A percentile compares a stretch with the other conserved stretches of the same genome.
Conservation (phyloP, 257 asterid species). For the Coffea canephora region DNA sequence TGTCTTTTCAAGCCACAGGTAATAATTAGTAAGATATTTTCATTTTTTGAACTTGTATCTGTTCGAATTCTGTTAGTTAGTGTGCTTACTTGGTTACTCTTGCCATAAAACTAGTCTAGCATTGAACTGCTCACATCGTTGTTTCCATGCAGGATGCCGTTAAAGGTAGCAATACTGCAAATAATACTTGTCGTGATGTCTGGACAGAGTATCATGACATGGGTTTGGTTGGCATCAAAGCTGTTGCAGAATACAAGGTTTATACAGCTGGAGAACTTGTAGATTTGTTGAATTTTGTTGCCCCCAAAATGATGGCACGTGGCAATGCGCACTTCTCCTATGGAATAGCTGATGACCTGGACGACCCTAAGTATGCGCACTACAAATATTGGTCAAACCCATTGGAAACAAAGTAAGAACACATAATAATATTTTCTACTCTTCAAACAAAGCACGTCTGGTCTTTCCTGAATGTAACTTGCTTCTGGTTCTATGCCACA, state of each 20-base stretch:
- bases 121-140: conserved; percentile 12
- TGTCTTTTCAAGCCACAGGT: no score
- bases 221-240: conserved; percentile 63
- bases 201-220: conserved; percentile 83
- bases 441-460: background rate
- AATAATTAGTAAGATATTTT: background rate
- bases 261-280: conserved; percentile 52
- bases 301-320: conserved; percentile 91
- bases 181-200: conserved; percentile 60
- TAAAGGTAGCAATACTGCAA: conserved; percentile 54
- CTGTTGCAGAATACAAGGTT: conserved; percentile 53
- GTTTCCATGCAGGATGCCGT: conserved; percentile 49
- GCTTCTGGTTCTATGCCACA: background rate
- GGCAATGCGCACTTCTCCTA: conserved; percentile 75
- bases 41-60: background rate
- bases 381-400: conserved; percentile 91
- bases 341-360: conserved; percentile 71
- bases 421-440: background rate
- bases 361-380: conserved; percentile 53
- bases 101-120: background rate
- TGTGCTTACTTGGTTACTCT: background rate
- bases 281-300: conserved; percentile 76
- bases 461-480: conserved; percentile 6
- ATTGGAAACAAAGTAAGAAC: conserved; percentile 70
- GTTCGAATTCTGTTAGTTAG: background rate